These are phyloP conservation scores for Annulohypoxylon maeteangense DNA, from an alignment of 495 filamentous ascomycete genomes.

Conservation along the genomic window DNA sequence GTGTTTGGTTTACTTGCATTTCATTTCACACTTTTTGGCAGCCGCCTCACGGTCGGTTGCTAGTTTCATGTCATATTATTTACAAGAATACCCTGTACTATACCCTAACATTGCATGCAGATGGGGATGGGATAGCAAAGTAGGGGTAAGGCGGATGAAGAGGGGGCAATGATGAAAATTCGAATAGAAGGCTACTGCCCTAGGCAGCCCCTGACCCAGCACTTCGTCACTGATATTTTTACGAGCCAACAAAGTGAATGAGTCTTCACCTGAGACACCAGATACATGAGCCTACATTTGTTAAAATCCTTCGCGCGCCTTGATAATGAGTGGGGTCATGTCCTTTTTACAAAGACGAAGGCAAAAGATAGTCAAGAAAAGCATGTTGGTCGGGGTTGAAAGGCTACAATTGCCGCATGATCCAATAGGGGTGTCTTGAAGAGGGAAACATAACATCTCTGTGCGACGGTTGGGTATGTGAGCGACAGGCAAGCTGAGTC, in stretches of 20 bases:
- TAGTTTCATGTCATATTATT: constrained; percentile 39
- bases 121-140: constrained; percentile 16
- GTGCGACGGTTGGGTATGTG: constrained; percentile 22
- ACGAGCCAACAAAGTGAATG: constrained; percentile 16
- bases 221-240: constrained; percentile 10
- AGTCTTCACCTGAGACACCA: constrained; percentile 5
- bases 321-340: constrained; percentile 9
- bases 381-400: constrained; percentile 24
- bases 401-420: constrained; percentile 23
- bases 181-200: constrained; percentile 17
- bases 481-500: constrained; percentile 14
- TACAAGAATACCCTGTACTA: constrained; percentile 44
- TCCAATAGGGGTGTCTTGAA: constrained; percentile 17
- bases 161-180: constrained; percentile 23
- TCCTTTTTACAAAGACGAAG: constrained; percentile 6
- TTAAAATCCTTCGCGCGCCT: constrained; percentile 22
- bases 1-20: constrained; percentile 29
- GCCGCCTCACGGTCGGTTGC: constrained; percentile 10
- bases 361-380: constrained; percentile 14
- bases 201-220: constrained; percentile 1
- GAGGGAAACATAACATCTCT: constrained; percentile 17
- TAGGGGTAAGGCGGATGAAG: constrained; percentile 1
- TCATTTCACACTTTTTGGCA: constrained; percentile 5
- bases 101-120: constrained; percentile 31
- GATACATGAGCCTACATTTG: constrained; percentile 2